phyloP scores from a whole-genome alignment of 257 asterid genomes.

The Solanum clarkiae region DNA sequence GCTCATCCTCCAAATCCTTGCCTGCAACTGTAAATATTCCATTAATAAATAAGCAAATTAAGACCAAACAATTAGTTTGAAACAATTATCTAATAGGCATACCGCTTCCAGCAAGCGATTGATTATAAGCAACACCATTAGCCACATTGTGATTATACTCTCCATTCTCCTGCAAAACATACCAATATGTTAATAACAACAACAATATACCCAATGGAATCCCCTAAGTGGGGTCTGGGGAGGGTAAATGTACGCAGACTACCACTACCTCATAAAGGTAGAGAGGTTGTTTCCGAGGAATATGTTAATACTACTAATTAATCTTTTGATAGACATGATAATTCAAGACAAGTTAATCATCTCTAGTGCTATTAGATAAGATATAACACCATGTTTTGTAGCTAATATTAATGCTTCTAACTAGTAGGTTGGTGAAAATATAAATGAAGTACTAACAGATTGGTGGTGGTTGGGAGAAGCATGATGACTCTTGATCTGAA shows the following conservation, averaged over 20 bases:
- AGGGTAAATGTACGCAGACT: too few species aligned
- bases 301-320: too few species aligned
- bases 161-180: slow-evolving; percentile 39
- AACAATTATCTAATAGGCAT: background rate
- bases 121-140: slow-evolving; percentile 19
- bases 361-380: background rate
- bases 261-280: too few species aligned
- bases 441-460: slow-evolving; percentile 18
- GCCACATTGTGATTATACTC: slow-evolving; percentile 20
- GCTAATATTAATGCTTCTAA: background rate
- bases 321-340: background rate
- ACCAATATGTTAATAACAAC: too few species aligned
- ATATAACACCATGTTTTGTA: background rate
- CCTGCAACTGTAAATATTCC: slow-evolving; percentile 24
- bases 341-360: background rate
- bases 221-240: too few species aligned
- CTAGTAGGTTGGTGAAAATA: background rate
- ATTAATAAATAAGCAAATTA: background rate
- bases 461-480: slow-evolving; percentile 6
- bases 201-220: too few species aligned
- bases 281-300: too few species aligned
- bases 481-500: slow-evolving; percentile 30
- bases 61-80: too few species aligned
- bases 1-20: slow-evolving; percentile 54
- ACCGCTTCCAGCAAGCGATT: slow-evolving; percentile 58